Evolutionary conservation across 306 rosid genomes (phyloP).

Genomic region (Adenanthera pavonina): DNA sequence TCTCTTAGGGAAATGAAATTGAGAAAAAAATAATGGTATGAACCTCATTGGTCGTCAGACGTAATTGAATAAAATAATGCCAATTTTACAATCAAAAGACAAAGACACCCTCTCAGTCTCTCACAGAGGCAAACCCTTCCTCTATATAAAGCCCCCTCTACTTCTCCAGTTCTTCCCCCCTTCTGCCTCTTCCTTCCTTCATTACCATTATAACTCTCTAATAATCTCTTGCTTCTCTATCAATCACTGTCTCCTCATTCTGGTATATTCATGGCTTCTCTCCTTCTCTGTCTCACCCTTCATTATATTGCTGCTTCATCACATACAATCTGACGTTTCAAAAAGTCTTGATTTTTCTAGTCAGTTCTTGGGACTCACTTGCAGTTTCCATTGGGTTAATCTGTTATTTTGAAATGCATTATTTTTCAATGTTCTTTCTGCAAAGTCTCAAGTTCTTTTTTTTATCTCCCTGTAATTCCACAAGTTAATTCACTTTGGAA

Average conservation of each 20-base stretch:
- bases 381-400: background rate
- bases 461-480: constrained; percentile 31
- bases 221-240: constrained; percentile 24
- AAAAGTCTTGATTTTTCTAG: background rate
- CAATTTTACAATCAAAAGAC: constrained; percentile 31
- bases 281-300: background rate
- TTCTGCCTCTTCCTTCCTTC: constrained; percentile 45
- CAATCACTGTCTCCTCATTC: constrained; percentile 20
- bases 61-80: constrained; percentile 23
- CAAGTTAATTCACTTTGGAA: constrained; percentile 44
- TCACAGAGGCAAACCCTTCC: constrained; percentile 27
- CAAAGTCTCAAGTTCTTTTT: background rate
- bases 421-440: constrained; percentile 23
- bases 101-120: background rate
- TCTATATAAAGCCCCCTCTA: constrained; percentile 61
- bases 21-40: constrained; percentile 3
- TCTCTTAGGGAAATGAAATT: constrained; percentile 24
- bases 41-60: constrained; percentile 2
- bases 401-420: constrained; percentile 25
- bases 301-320: background rate
- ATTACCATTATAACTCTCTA: constrained; percentile 25
- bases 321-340: background rate
- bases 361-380: constrained; percentile 1
- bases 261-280: constrained; percentile 50
- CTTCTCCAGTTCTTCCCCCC: constrained; percentile 61